Evolutionary conservation across 2,329 filamentous ascomycete genomes (phyloP).

Genomic region (Fusarium sp.): DNA sequence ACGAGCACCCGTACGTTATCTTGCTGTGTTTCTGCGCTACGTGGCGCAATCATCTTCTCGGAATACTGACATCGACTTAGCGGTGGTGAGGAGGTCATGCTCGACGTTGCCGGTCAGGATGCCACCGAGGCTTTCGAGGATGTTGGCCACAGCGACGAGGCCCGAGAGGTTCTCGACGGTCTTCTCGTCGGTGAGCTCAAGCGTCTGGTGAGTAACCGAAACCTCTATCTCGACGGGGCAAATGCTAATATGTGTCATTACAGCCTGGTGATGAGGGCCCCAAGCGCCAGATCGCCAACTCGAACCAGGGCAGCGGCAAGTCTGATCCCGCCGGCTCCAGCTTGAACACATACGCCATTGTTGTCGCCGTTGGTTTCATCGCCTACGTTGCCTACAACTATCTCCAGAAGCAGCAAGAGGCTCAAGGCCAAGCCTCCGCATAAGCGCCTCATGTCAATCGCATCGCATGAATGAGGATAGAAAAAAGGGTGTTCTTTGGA

Average conservation of each 20-base stretch:
- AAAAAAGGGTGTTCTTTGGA: conserved; percentile 19
- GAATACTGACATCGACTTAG: conserved; percentile 59
- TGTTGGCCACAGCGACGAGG: conserved; percentile 98
- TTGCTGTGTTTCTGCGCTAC: background rate
- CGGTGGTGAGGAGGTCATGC: conserved; percentile 96
- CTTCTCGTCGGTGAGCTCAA: conserved; percentile 82
- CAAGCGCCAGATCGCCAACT: conserved; percentile 61
- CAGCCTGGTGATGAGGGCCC: conserved; percentile 84
- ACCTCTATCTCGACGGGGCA: background rate
- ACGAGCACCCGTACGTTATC: conserved; percentile 87
- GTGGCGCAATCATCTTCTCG: background rate
- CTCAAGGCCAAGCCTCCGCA: conserved; percentile 37
- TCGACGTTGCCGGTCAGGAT: conserved; percentile 96
- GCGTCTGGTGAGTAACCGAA: conserved; percentile 72
- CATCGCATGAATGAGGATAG: conserved; percentile 22
- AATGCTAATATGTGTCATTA: conserved; percentile 43
- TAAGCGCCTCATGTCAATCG: conserved; percentile 43
- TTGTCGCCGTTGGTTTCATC: conserved; percentile 80
- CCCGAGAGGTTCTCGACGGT: conserved; percentile 88
- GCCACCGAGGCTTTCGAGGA: conserved; percentile 98
- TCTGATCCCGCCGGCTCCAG: conserved; percentile 69
- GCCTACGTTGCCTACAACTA: conserved; percentile 91
- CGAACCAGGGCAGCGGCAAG: conserved; percentile 62
- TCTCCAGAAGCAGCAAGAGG: conserved; percentile 69
- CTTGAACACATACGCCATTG: conserved; percentile 82